phyloP scores from a whole-genome alignment of 805 yeast species.

The Lipomyces starkeyi region DNA sequence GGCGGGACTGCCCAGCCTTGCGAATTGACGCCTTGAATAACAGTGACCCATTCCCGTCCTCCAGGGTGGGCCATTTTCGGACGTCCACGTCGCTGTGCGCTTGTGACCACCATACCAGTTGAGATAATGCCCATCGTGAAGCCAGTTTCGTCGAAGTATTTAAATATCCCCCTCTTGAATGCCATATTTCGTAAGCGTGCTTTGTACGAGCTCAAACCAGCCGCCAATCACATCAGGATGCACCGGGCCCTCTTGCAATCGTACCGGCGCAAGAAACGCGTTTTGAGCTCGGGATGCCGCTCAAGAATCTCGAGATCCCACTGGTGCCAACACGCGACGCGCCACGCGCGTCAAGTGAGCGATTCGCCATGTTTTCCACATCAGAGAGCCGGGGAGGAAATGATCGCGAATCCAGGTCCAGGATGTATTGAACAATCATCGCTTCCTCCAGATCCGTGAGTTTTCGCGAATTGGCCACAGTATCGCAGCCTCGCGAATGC shows the following conservation, averaged over 20 bases:
- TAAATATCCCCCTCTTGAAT: slow-evolving; percentile 6
- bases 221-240: neutral
- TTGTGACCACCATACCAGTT: slow-evolving; percentile 7
- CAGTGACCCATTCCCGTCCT: slow-evolving; percentile 1
- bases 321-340: neutral
- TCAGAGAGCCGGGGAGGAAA: slow-evolving; percentile 7
- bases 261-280: slow-evolving; percentile 5
- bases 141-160: slow-evolving; percentile 5
- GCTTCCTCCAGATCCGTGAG: neutral
- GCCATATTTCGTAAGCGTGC: slow-evolving; percentile 2
- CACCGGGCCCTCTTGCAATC: neutral
- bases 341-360: slow-evolving; percentile 4
- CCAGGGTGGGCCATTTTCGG: neutral
- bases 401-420: slow-evolving; percentile 11
- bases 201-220: slow-evolving; percentile 8
- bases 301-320: slow-evolving; percentile 4
- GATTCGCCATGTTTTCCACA: slow-evolving; percentile 11
- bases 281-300: slow-evolving; percentile 6
- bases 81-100: slow-evolving; percentile 1
- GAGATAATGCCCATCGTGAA: slow-evolving; percentile 6
- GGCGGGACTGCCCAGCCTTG: slow-evolving; percentile 25
- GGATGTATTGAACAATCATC: neutral
- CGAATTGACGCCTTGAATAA: slow-evolving; percentile 12
- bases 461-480: neutral
- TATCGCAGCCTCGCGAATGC: neutral